phyloP scores from a whole-genome alignment of 2,329 filamentous ascomycete species.

The Pseudovirgaria hyperparasitica region DNA sequence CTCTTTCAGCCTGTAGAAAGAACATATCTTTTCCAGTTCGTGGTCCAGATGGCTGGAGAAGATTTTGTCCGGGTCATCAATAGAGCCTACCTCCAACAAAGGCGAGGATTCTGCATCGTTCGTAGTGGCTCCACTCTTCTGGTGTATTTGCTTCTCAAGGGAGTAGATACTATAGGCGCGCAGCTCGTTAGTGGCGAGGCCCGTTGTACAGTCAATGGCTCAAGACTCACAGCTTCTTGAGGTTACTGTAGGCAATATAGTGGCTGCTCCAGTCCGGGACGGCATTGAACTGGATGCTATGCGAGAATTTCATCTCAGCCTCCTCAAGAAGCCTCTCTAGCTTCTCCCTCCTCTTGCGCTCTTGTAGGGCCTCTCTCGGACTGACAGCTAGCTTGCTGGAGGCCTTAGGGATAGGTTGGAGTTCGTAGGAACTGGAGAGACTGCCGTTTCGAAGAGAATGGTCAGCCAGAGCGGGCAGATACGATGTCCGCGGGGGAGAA shows the following conservation, averaged over 20 bases:
- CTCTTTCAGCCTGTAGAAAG: conserved; percentile 85
- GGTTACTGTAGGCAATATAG: conserved; percentile 96
- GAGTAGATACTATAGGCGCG: conserved; percentile 63
- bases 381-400: background rate
- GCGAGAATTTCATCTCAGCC: conserved; percentile 98
- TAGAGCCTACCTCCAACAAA: conserved; percentile 54
- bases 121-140: conserved; percentile 36
- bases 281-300: conserved; percentile 98
- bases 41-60: conserved; percentile 73
- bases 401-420: background rate
- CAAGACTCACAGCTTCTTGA: conserved; percentile 84
- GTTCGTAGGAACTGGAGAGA: no score
- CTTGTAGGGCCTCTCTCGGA: no score
- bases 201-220: background rate
- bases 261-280: conserved; percentile 99
- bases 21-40: conserved; percentile 87
- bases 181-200: conserved; percentile 1
- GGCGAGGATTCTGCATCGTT: conserved; percentile 76
- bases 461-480: no score
- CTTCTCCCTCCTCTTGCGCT: conserved; percentile 46
- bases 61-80: conserved; percentile 60
- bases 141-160: conserved; percentile 74
- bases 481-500: no score
- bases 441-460: no score
- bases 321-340: conserved; percentile 56